Conservation (phyloP, 768 basidiomycete genomes). For the Megacollybia marginata region DNA sequence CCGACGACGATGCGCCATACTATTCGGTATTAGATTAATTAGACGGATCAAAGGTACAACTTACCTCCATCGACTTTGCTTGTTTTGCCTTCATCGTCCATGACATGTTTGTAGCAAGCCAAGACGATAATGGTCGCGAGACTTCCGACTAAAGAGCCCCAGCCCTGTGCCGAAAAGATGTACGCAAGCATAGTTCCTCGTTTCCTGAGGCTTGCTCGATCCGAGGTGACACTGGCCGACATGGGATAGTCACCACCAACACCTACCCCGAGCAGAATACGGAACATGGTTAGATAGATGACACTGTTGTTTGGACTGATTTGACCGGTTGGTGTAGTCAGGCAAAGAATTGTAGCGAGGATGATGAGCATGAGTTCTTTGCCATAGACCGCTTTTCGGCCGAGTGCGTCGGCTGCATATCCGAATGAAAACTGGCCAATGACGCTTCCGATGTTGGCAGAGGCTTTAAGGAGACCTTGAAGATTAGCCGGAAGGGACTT, state of each 20-base stretch:
- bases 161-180: conserved; percentile 73
- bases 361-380: conserved; percentile 80
- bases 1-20: conserved; percentile 73
- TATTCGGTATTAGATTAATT: conserved; percentile 10
- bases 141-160: conserved; percentile 63
- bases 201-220: conserved; percentile 56
- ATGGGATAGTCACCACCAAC: conserved; percentile 76
- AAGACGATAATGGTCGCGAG: conserved; percentile 60
- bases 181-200: conserved; percentile 71
- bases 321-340: conserved; percentile 58
- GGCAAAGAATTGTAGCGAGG: conserved; percentile 62
- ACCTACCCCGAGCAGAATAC: conserved; percentile 70
- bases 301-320: conserved; percentile 44
- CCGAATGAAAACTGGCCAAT: conserved; percentile 64
- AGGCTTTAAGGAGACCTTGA: conserved; percentile 51
- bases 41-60: conserved; percentile 12
- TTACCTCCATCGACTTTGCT: conserved; percentile 65
- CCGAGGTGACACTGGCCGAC: conserved; percentile 62
- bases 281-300: conserved; percentile 59
- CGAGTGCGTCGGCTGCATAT: conserved; percentile 58
- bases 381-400: conserved; percentile 67
- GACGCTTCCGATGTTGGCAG: conserved; percentile 67
- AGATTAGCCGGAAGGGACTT: conserved; percentile 41
- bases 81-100: conserved; percentile 50
- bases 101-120: conserved; percentile 52